These are phyloP conservation scores for Tubosaeta sp. DNA, from an alignment of 768 basidiomycete genomes.

Conservation along the genomic window DNA sequence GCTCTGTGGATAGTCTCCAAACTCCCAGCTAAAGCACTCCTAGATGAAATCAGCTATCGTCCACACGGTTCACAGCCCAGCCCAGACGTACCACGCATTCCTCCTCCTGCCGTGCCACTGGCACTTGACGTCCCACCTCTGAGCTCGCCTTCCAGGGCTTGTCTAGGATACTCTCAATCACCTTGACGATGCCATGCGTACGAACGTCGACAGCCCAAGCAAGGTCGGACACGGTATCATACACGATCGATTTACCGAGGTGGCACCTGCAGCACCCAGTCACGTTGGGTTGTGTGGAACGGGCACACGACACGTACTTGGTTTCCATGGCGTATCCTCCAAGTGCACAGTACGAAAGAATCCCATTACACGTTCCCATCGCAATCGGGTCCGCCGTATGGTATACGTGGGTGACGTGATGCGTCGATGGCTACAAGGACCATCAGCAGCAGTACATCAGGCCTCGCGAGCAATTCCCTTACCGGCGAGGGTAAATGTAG, in stretches of 20 bases:
- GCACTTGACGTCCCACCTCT: conserved; percentile 63
- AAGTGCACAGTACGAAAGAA: conserved; percentile 74
- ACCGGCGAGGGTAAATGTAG: conserved; percentile 87
- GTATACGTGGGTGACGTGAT: conserved; percentile 86
- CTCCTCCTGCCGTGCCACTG: conserved; percentile 45
- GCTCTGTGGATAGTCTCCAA: conserved; percentile 40
- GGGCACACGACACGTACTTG: conserved; percentile 36
- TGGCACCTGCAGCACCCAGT: conserved; percentile 57
- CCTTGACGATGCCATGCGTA: conserved; percentile 71
- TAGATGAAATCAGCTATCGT: conserved; percentile 19
- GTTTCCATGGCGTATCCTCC: conserved; percentile 90
- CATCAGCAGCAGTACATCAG: not conserved
- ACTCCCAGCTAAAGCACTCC: conserved; percentile 74
- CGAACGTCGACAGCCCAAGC: conserved; percentile 84
- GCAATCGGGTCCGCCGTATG: conserved; percentile 95
- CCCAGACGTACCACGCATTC: conserved; percentile 64
- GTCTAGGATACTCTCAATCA: conserved; percentile 70
- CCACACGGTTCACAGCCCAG: too few relatives aligned
- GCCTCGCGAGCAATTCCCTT: conserved; percentile 16
- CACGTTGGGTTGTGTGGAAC: not conserved
- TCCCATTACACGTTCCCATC: conserved; percentile 82
- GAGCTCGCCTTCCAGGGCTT: conserved; percentile 66
- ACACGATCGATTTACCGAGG: conserved; percentile 78
- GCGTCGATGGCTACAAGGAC: conserved; percentile 55
- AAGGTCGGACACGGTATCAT: conserved; percentile 85